Evolutionary conservation across 208 protist species (phyloP).

Genomic region (Acanthamoeba healyi): DNA sequence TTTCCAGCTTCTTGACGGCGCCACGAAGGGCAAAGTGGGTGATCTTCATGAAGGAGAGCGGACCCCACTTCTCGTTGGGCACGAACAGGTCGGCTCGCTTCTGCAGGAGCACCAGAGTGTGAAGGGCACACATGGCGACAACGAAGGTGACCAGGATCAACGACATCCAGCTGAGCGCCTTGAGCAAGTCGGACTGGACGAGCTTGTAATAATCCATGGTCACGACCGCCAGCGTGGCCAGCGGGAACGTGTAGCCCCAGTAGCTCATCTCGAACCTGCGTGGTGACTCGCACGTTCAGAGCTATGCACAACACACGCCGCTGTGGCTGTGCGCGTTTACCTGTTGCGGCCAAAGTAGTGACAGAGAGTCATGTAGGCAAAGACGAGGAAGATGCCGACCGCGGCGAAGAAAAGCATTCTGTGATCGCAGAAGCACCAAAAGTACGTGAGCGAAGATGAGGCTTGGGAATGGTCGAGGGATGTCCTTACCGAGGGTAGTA

Average conservation of each 20-base stretch:
- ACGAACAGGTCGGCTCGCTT: slow-evolving; percentile 32
- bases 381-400: neutral
- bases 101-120: slow-evolving; percentile 8
- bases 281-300: no score
- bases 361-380: neutral
- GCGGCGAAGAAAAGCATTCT: slow-evolving; percentile 6
- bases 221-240: slow-evolving; percentile 9
- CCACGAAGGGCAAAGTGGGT: slow-evolving; percentile 21
- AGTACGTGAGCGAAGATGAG: neutral
- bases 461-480: neutral
- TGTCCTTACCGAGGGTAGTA: slow-evolving; percentile 15
- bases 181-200: neutral
- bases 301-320: neutral
- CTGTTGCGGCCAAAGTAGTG: slow-evolving; percentile 52
- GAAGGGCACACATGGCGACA: slow-evolving; percentile 49
- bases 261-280: slow-evolving; percentile 64
- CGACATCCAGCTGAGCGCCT: slow-evolving; percentile 2
- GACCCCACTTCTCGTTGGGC: slow-evolving; percentile 71
- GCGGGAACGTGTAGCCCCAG: slow-evolving; percentile 62
- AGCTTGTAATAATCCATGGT: slow-evolving; percentile 32
- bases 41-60: slow-evolving; percentile 62
- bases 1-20: neutral
- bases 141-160: slow-evolving; percentile 38
- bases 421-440: neutral
- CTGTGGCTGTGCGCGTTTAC: neutral